Evolutionary conservation across 805 yeast species (phyloP).

Genomic region (Saccharomyces cerevisiae): DNA sequence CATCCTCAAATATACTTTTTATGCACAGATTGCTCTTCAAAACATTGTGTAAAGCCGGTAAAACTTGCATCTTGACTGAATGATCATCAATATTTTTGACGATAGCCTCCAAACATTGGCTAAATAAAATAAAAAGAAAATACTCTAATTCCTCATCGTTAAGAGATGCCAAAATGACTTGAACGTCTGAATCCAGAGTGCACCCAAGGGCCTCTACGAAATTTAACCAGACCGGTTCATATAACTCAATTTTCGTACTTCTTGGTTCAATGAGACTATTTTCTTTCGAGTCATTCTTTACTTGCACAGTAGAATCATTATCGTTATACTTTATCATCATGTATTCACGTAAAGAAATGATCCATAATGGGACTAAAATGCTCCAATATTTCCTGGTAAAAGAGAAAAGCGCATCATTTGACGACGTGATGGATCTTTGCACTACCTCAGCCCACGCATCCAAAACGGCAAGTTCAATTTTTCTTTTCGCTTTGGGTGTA

Average conservation of each 20-base stretch:
- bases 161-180: conserved; percentile 39
- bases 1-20: conserved; percentile 53
- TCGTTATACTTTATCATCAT: conserved; percentile 55
- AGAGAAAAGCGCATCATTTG: conserved; percentile 36
- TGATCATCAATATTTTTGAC: conserved; percentile 34
- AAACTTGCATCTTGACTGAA: conserved; percentile 29
- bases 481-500: conserved; percentile 40
- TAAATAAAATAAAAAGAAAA: conserved; percentile 71
- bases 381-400: conserved; percentile 50
- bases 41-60: conserved; percentile 47
- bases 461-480: conserved; percentile 51
- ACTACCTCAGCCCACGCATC: conserved; percentile 68
- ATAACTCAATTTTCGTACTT: conserved; percentile 25
- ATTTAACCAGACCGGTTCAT: conserved; percentile 59
- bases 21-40: conserved; percentile 50
- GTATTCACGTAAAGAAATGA: conserved; percentile 62
- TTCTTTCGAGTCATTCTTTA: conserved; percentile 15
- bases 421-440: conserved; percentile 19
- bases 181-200: conserved; percentile 45
- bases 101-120: conserved; percentile 74
- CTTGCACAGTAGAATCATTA: conserved; percentile 21
- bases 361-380: conserved; percentile 70
- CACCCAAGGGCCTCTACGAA: conserved; percentile 68
- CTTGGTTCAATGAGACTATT: conserved; percentile 15
- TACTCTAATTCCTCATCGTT: conserved; percentile 46